Base-by-base conservation (phyloP, 2,329 filamentous ascomycete species). In the Colletotrichum euphorbiae region DNA sequence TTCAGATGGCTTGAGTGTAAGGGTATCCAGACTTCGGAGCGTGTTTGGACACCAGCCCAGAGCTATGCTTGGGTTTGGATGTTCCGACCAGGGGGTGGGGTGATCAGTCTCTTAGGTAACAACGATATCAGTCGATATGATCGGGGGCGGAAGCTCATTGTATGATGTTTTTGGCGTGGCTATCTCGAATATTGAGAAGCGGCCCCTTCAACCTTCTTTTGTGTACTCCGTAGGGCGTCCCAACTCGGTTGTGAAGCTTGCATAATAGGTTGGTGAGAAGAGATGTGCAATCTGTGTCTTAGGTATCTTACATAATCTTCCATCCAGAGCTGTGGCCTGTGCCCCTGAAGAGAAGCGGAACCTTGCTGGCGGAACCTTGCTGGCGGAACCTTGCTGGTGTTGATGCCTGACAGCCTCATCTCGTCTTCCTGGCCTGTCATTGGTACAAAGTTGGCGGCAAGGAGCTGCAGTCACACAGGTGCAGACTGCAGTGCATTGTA, bases 401-500 rank as follows among this genome's bases (percentile, higher is more conserved):
- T 52, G 67, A 62, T 69, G 67, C 67, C 67, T 67, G 48, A 62
- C 24, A 38, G 67, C 56, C 56, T 54, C 38, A 57, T 19, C 24
- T 17, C 42, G 11, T 38, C 21, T 40, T 7, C 6, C 3, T 28
- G 6, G 15, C 17, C 3, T 17, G 9, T 62, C 50, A 69, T 67
- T 62, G 67, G 67, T n/a, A 42, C 7, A 57, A 51, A 19, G 21
- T 17, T 67, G 62, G 66, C 66, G 66, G 62, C 42, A 69, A 69
- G 51, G 51, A 54, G 51, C 51, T 54, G 17, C 51, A 38, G 36
- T 38, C 36, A 38, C 36, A 54, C 51, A 59, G 45, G 24, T 43
- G n/a, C n/a, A n/a, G n/a, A n/a, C n/a, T n/a, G n/a, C n/a, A 28
- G 33, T 54, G 50, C 12, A 54, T 19, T 21, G 17, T 36, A 54